These are phyloP conservation scores for Ceratobasidium sp. DNA, from an alignment of 1,284 basidiomycete species.

Conservation along the genomic window DNA sequence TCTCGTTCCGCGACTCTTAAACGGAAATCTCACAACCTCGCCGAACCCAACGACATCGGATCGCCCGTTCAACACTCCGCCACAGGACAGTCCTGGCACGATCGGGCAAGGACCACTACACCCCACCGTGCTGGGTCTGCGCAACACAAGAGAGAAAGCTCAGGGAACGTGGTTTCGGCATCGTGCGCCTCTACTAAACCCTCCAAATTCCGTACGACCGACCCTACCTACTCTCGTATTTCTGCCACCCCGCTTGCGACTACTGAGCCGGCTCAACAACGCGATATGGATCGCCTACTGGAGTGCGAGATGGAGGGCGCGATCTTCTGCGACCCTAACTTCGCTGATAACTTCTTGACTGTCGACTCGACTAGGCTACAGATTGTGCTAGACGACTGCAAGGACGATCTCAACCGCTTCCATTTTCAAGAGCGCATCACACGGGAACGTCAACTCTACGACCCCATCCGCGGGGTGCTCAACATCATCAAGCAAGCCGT, in stretches of 20 bases:
- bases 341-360: slow-evolving; percentile 24
- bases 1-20: background rate
- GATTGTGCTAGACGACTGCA: background rate
- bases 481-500: slow-evolving; percentile 25
- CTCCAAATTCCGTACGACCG: background rate
- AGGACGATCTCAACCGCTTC: background rate
- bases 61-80: background rate
- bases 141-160: background rate
- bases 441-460: background rate
- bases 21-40: background rate
- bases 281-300: background rate
- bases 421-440: background rate
- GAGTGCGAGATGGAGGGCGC: slow-evolving; percentile 12
- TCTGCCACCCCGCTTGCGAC: background rate
- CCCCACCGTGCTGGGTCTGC: background rate
- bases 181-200: background rate
- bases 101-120: background rate
- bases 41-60: background rate
- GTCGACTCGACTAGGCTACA: background rate
- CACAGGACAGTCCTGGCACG: background rate
- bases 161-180: background rate
- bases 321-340: slow-evolving; percentile 19
- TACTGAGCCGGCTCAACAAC: background rate
- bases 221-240: background rate
- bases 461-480: background rate